Base-by-base conservation (phyloP, 495 filamentous ascomycete species). In the Tuber melanosporum region DNA sequence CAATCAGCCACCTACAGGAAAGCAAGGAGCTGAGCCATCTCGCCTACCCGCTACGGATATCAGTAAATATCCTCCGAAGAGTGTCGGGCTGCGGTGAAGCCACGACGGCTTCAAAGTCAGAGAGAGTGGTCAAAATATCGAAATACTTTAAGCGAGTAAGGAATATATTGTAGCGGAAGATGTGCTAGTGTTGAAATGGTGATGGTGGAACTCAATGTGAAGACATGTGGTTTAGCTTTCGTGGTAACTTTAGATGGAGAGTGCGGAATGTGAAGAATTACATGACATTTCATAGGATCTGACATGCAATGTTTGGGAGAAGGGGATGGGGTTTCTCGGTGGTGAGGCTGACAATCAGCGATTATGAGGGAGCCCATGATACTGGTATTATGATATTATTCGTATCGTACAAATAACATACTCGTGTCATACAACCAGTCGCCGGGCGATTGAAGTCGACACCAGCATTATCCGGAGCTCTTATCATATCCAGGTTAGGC, bases 11-110 rank as follows among this genome's bases (percentile, higher is more conserved):
- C 52, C 46, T 71, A 10, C 46, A 26, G 52, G 44, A 62, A 66
- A 74, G 17, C n/a, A 66, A 36, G 26, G 26, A 26, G 15, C 26
- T 8, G 26, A 66, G 32, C 26, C 32, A 66, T 36, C 17, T 66
- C 78, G 78, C 80, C 73, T 82, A 83, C 82, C 82, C 83, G 77
- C 77, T 82, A 74, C 82, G 82, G 75, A 83, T 81, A 46, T 83
- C 82, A 39, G 73, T 76, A 46, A 83, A 83, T 45, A 83, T 83
- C 78, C 80, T 78, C 42, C 74, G 76, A 22, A 82, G 73, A 39
- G 74, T 73, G 39, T 83, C 82, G 26, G 80, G 73, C 57, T 79
- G 77, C 44, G 74, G 77, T 49, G 77, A 78, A 82, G 81, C 76
- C 81, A 83, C 82, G 46, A 22, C 44, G 80, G 76, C 74, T 70